These are phyloP conservation scores for Pyricularia grisea DNA, from an alignment of 2,329 filamentous ascomycete genomes.

Conservation along the genomic window DNA sequence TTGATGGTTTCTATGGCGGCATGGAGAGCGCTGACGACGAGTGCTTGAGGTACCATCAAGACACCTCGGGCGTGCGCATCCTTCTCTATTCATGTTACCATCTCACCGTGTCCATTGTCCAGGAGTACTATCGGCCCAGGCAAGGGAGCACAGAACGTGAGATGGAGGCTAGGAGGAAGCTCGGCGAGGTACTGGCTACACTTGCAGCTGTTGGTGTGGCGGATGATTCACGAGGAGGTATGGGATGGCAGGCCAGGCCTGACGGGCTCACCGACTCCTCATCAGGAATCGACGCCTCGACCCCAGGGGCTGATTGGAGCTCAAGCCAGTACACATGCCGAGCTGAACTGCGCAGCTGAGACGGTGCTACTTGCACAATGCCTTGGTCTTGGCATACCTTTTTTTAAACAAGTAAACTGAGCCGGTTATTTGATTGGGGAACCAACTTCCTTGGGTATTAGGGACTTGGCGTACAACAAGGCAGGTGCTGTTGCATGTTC, in stretches of 20 bases:
- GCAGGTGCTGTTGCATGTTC: no score
- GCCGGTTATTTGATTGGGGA: not conserved
- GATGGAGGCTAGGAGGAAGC: constrained; percentile 39
- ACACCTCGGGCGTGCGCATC: constrained; percentile 34
- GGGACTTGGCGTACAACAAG: no score
- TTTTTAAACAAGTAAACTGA: not conserved
- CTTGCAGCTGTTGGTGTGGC: constrained; percentile 29
- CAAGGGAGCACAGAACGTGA: constrained; percentile 38
- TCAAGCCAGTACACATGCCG: not conserved
- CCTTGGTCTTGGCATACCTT: not conserved
- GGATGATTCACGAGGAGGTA: constrained; percentile 10
- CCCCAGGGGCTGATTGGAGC: not conserved
- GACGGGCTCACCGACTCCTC: constrained; percentile 23
- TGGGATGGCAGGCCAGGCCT: constrained; percentile 19
- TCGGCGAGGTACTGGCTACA: constrained; percentile 35
- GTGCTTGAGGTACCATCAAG: not conserved
- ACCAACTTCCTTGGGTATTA: not conserved
- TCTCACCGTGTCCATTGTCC: constrained; percentile 39
- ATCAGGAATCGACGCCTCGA: not conserved
- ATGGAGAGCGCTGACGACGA: constrained; percentile 8
- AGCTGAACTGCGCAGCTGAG: not conserved
- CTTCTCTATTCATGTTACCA: constrained; percentile 52
- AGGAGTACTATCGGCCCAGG: constrained; percentile 44
- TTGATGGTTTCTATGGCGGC: constrained; percentile 33
- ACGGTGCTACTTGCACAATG: not conserved